Evolutionary conservation across 345 rosid genomes (phyloP).

Genomic region (Heritiera fomes): DNA sequence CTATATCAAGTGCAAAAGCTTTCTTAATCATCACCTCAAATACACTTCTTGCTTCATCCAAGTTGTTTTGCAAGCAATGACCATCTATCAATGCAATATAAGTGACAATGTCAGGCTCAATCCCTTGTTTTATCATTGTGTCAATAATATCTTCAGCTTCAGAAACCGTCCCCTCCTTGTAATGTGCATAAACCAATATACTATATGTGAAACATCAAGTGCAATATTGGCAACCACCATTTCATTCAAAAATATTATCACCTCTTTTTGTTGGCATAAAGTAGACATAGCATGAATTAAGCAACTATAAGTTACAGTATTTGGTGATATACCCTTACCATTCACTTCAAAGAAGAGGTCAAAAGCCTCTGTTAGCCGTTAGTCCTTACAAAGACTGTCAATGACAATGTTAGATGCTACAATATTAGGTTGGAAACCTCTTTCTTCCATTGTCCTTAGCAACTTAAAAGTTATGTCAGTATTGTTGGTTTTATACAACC

Average conservation of each 20-base stretch:
- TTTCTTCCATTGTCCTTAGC: no score
- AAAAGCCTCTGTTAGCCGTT: no score
- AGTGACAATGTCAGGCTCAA: no score
- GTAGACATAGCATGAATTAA: conserved; percentile 12
- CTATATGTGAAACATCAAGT: neutral
- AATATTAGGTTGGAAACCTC: no score
- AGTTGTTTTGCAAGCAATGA: neutral
- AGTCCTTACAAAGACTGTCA: no score
- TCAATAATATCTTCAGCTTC: neutral
- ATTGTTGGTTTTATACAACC: neutral
- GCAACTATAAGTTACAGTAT: neutral
- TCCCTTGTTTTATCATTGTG: no score
- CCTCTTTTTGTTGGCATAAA: neutral
- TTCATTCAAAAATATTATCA: neutral
- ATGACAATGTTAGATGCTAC: no score
- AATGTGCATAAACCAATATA: neutral
- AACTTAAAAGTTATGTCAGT: neutral
- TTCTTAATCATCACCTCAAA: no score
- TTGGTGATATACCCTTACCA: no score
- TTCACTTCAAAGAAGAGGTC: no score
- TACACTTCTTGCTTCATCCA: neutral
- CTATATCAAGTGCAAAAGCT: neutral
- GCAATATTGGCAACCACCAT: neutral
- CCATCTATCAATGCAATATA: neutral
- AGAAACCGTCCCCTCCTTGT: neutral